phyloP scores from a whole-genome alignment of 345 rosid genomes.

The Abelmoschus esculentus region DNA sequence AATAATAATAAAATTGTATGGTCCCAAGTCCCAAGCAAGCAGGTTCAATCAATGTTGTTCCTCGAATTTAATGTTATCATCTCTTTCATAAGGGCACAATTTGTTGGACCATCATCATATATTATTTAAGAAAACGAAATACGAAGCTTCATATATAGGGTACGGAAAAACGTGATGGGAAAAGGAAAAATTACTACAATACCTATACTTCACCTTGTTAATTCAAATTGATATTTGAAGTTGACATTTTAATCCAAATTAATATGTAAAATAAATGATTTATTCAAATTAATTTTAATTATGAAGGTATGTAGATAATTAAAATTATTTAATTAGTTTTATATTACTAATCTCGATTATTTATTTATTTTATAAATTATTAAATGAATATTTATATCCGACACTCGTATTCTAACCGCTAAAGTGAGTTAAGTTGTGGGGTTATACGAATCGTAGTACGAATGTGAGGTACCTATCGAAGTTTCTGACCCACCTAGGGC shows the following conservation, averaged over 20 bases:
- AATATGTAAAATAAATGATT: no score
- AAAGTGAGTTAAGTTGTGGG: background rate
- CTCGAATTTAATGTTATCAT: background rate
- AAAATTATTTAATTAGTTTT: no score
- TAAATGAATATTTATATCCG: no score
- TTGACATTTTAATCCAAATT: no score
- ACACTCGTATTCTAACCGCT: no score
- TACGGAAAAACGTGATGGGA: no score
- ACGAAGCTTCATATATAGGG: background rate
- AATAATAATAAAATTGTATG: background rate
- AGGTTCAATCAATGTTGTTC: background rate
- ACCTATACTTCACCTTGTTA: no score
- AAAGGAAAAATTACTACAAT: background rate
- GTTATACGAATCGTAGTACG: conserved; percentile 17
- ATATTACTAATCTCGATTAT: no score
- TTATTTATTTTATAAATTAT: no score
- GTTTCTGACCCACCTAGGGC: conserved; percentile 15
- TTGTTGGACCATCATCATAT: background rate
- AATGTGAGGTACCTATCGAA: conserved; percentile 19
- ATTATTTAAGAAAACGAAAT: background rate
- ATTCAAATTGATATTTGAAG: no score
- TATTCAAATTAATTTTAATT: no score
- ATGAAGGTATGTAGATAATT: no score
- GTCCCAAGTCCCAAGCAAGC: conserved; percentile 4
- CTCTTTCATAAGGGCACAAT: background rate